Conservation (phyloP, 2,329 filamentous ascomycete species). For the Hypoxylon sp. region DNA sequence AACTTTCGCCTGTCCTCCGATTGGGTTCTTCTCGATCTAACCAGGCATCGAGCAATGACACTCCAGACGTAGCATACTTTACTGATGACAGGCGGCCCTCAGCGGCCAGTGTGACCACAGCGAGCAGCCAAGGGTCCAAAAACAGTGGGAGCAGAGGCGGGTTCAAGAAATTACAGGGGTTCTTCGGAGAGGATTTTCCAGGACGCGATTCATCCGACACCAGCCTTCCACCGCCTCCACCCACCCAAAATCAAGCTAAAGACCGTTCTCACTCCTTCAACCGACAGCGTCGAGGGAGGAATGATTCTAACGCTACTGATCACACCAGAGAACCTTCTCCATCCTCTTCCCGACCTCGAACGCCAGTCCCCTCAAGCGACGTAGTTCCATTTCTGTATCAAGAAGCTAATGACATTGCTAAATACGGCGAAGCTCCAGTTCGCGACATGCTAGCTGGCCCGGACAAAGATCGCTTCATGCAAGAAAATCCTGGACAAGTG, state of each 20-base stretch:
- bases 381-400: constrained; percentile 99
- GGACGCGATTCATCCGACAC: constrained; percentile 81
- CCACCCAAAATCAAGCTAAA: constrained; percentile 63
- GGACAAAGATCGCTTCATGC: constrained; percentile 77
- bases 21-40: constrained; percentile 58
- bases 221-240: constrained; percentile 69
- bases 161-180: constrained; percentile 87
- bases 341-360: constrained; percentile 81
- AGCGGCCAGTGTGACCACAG: constrained; percentile 85
- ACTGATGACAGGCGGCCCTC: constrained; percentile 87
- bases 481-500: constrained; percentile 63
- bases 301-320: constrained; percentile 83
- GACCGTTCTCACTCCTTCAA: constrained; percentile 76
- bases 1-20: constrained; percentile 79
- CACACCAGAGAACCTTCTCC: constrained; percentile 80
- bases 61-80: constrained; percentile 72
- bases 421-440: constrained; percentile 83
- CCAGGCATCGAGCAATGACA: constrained; percentile 66
- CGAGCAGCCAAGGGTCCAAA: constrained; percentile 88
- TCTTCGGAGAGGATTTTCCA: constrained; percentile 92
- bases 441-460: constrained; percentile 77
- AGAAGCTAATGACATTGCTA: constrained; percentile 82
- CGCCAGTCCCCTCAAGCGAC: constrained; percentile 90
- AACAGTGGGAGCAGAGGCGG: constrained; percentile 78
- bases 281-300: constrained; percentile 78